Conservation (phyloP, 2,329 filamentous ascomycete genomes). For the Dactylellina parvicollis region DNA sequence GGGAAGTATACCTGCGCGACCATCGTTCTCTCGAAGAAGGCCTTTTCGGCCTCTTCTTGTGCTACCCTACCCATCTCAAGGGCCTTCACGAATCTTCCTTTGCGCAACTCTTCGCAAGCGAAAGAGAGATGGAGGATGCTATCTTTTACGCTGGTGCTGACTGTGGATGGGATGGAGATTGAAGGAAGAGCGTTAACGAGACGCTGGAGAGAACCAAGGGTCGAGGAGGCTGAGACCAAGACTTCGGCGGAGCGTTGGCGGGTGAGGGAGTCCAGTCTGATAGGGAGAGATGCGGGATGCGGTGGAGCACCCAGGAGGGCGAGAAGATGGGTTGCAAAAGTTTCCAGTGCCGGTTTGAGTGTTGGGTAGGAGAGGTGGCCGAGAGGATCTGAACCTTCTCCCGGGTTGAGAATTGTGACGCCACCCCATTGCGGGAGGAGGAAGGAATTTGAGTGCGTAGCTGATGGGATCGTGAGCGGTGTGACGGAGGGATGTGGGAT, state of each 20-base stretch:
- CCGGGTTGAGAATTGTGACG: constrained; percentile 73
- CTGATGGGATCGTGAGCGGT: constrained; percentile 70
- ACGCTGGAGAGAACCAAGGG: constrained; percentile 89
- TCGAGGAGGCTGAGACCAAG: constrained; percentile 87
- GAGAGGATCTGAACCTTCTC: constrained; percentile 60
- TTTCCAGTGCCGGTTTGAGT: constrained; percentile 82
- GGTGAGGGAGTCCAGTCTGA: constrained; percentile 83
- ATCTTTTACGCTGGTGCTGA: constrained; percentile 83
- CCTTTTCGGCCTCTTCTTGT: constrained; percentile 86
- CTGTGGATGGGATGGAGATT: constrained; percentile 87
- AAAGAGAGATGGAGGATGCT: constrained; percentile 80
- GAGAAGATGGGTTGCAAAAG: constrained; percentile 88
- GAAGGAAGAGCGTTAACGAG: constrained; percentile 84
- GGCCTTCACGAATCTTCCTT: constrained; percentile 72
- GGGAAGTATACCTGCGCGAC: constrained; percentile 98
- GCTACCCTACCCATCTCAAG: constrained; percentile 83
- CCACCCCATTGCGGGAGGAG: constrained; percentile 91
- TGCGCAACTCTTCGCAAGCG: constrained; percentile 76
- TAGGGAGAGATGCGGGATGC: constrained; percentile 78
- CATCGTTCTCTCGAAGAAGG: constrained; percentile 99
- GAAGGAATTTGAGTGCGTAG: constrained; percentile 60
- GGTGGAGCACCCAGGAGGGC: constrained; percentile 86
- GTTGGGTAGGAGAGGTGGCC: constrained; percentile 71
- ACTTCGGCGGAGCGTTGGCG: constrained; percentile 87
- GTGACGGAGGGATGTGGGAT: constrained; percentile 75